Evolutionary conservation across 208 protist species (phyloP).

Genomic region (Wallacemonas sp.): DNA sequence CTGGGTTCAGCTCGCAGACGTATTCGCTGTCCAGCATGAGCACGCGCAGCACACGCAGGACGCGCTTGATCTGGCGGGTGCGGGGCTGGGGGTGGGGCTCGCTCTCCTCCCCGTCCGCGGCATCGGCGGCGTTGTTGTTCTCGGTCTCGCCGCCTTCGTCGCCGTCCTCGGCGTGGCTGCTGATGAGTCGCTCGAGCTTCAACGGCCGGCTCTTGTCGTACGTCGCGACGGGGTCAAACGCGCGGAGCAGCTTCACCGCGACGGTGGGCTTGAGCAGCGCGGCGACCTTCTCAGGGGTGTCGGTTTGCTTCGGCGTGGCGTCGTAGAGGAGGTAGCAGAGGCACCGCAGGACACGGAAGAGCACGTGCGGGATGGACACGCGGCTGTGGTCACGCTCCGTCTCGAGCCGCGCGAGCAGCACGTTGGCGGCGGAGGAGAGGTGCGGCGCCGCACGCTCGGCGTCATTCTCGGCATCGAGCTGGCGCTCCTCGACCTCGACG

Average conservation of each 20-base stretch:
- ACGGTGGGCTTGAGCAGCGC: constrained; percentile 83
- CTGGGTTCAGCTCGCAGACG: constrained; percentile 46
- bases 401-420: constrained; percentile 31
- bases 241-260: constrained; percentile 63
- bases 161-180: constrained; percentile 17
- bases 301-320: constrained; percentile 62
- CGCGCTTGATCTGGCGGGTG: constrained; percentile 73
- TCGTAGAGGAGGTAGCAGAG: constrained; percentile 79
- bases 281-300: constrained; percentile 70
- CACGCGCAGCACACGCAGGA: constrained; percentile 62
- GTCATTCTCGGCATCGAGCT: constrained; percentile 37
- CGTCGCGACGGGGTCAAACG: constrained; percentile 76
- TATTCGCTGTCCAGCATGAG: constrained; percentile 74
- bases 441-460: constrained; percentile 16
- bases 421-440: constrained; percentile 35
- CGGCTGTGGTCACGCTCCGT: constrained; percentile 47
- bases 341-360: constrained; percentile 69
- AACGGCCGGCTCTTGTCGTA: constrained; percentile 53
- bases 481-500: constrained; percentile 19
- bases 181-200: constrained; percentile 40
- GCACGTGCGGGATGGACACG: constrained; percentile 51
- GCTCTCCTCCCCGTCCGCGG: constrained; percentile 23
- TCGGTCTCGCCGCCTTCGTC: constrained; percentile 18
- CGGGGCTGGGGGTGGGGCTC: constrained; percentile 55
- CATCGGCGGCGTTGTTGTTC: constrained; percentile 8